phyloP scores from a whole-genome alignment of 2,329 filamentous ascomycete species.

The Venturia nashicola region DNA sequence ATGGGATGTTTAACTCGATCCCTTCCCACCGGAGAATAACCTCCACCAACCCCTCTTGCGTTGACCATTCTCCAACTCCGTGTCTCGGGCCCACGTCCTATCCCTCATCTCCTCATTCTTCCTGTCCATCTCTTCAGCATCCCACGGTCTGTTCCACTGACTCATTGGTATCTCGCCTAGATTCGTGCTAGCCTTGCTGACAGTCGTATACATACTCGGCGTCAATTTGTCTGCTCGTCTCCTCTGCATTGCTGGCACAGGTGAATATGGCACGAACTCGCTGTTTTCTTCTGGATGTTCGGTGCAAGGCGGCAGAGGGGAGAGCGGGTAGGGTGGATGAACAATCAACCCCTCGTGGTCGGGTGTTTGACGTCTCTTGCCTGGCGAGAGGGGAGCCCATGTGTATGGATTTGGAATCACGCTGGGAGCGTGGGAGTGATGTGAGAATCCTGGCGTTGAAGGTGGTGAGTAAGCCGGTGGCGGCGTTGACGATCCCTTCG shows the following conservation, averaged over 20 bases:
- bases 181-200: slow-evolving; percentile 31
- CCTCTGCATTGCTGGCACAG: background rate
- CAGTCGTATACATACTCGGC: slow-evolving; percentile 30
- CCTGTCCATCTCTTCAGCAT: slow-evolving; percentile 29
- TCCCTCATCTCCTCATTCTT: slow-evolving; percentile 27
- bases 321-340: slow-evolving; percentile 1
- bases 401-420: background rate
- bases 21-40: background rate
- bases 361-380: background rate
- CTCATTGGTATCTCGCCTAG: slow-evolving; percentile 35
- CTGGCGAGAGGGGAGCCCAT: background rate
- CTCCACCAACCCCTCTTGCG: slow-evolving; percentile 1
- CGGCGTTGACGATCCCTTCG: slow-evolving; percentile 3
- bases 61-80: background rate
- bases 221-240: slow-evolving; percentile 2
- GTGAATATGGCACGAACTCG: background rate
- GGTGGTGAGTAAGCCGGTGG: slow-evolving; percentile 3
- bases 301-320: background rate
- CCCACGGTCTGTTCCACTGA: slow-evolving; percentile 30
- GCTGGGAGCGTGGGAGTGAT: background rate
- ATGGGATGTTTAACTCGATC: too few species aligned
- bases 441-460: background rate
- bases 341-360: slow-evolving; percentile 3
- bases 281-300: background rate
- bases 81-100: slow-evolving; percentile 15